Evolutionary conservation across 768 basidiomycete genomes (phyloP).

Genomic region (Amanita inopinata): DNA sequence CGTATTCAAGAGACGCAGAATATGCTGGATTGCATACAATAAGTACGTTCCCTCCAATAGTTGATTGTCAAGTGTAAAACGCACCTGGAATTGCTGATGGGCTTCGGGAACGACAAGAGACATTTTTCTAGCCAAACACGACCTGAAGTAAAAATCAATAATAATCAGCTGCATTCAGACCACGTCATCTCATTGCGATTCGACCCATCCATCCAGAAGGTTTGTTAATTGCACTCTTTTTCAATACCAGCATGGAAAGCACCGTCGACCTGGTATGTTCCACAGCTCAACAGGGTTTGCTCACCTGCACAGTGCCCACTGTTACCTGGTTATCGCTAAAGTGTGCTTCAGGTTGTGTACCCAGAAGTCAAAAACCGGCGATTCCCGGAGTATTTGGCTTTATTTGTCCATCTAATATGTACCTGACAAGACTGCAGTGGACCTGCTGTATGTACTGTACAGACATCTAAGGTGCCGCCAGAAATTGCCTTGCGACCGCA

Average conservation of each 20-base stretch:
- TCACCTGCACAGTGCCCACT: no score
- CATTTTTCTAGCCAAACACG: conserved; percentile 39
- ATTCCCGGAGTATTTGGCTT: neutral
- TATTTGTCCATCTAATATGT: no score
- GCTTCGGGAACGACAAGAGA: conserved; percentile 95
- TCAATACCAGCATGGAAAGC: no score
- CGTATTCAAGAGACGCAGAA: conserved; percentile 97
- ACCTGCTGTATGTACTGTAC: neutral
- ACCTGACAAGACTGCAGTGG: neutral
- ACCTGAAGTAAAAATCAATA: conserved; percentile 13
- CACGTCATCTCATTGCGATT: conserved; percentile 10
- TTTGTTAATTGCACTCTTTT: neutral
- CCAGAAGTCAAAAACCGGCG: no score
- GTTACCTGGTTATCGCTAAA: no score
- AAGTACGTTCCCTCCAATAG: no score
- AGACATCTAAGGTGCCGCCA: conserved; percentile 11
- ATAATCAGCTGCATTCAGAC: neutral
- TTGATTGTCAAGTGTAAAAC: conserved; percentile 5
- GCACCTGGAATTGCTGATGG: conserved; percentile 90
- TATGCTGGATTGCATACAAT: conserved; percentile 59
- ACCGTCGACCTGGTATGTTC: no score
- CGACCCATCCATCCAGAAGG: conserved; percentile 14
- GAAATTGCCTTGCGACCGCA: conserved; percentile 37
- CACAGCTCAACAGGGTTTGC: no score
- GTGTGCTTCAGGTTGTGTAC: no score